Evolutionary conservation across 768 basidiomycete species (phyloP), one percentile per base, ranked within the genome.

Genomic region (Thelephora aurantiotincta): DNA sequence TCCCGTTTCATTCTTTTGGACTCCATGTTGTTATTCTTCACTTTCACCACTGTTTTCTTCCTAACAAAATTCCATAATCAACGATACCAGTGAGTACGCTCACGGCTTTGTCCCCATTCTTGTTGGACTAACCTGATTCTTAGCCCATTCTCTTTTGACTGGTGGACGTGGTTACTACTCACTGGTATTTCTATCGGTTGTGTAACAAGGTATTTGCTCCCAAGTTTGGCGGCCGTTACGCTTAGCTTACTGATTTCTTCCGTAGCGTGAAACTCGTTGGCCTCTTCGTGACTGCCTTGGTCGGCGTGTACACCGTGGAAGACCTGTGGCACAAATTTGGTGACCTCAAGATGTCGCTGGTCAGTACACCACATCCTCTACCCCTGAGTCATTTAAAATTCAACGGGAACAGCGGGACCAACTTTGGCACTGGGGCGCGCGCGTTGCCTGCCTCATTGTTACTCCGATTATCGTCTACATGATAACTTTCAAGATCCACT

Each of bases 241-340:
- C 14, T 14, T 7, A 7, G 35, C 9, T 33, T 13, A 13, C 43
- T 35, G 16, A 18, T 12, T n/a, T 6, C 3, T 6, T 16, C 14
- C 19, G 3, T 57, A 96, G 93, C 55, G 83, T 99, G 52, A 99
- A 99, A 67, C 82, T 89, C 82, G 77, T 99, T 45, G 96, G 96
- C 34, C 69, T 96, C 11, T 99, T 99, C 61, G 89, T 90, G 45
- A 98, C 91, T 1, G 84, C 91, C 6, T 69, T 98, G 45, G 91
- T 98, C 35, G 96, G 96, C 20, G 64, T 96, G 1, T 98, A 99
- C 65, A 98, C 96, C 0, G 77, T 97, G 48, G 93, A 98, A 63
- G 96, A 99, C 57, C 76, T 99, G 6, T 99, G 94, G 94, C 83
- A 93, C 38, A 98, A 97, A 64, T 93, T 97, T 61, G 94, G 94